Evolutionary conservation across 805 yeast genomes (phyloP).

Genomic region (Jamesozyma lodderae): DNA sequence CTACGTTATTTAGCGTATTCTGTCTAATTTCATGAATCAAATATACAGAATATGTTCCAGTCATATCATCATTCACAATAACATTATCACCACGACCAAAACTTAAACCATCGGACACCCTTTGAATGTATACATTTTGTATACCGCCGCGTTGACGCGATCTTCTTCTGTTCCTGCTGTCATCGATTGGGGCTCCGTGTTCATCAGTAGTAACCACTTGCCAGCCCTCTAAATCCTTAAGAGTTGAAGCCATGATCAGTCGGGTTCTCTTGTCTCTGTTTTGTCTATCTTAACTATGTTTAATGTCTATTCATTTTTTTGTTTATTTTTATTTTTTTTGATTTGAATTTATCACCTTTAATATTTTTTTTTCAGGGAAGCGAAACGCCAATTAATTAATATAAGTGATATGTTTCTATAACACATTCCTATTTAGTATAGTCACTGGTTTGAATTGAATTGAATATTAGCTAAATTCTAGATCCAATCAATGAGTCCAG

Average conservation of each 20-base stretch:
- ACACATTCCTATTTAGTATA: too few relatives aligned
- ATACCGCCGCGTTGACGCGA: slow-evolving; percentile 16
- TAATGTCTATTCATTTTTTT: too few relatives aligned
- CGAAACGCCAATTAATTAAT: too few relatives aligned
- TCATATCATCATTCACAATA: slow-evolving; percentile 31
- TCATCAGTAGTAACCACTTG: slow-evolving; percentile 23
- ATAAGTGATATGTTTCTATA: too few relatives aligned
- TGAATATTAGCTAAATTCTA: too few relatives aligned
- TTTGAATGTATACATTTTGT: slow-evolving; percentile 26
- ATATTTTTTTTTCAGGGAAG: too few relatives aligned
- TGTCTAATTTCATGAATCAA: slow-evolving; percentile 43
- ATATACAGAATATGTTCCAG: slow-evolving; percentile 34
- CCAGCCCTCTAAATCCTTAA: slow-evolving; percentile 26
- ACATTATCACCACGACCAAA: slow-evolving; percentile 47
- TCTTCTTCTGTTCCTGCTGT: slow-evolving; percentile 13
- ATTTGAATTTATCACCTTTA: too few relatives aligned
- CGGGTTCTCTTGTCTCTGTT: too few relatives aligned
- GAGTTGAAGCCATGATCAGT: slow-evolving; percentile 21
- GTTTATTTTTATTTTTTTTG: too few relatives aligned
- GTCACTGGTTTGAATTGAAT: too few relatives aligned
- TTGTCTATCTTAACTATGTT: too few relatives aligned
- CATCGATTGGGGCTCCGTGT: slow-evolving; percentile 17
- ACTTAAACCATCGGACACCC: slow-evolving; percentile 40
- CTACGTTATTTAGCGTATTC: slow-evolving; percentile 38
- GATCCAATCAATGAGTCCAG: too few relatives aligned